Conservation (phyloP, 129 eudicot genomes). For the Saussurea involucrata region DNA sequence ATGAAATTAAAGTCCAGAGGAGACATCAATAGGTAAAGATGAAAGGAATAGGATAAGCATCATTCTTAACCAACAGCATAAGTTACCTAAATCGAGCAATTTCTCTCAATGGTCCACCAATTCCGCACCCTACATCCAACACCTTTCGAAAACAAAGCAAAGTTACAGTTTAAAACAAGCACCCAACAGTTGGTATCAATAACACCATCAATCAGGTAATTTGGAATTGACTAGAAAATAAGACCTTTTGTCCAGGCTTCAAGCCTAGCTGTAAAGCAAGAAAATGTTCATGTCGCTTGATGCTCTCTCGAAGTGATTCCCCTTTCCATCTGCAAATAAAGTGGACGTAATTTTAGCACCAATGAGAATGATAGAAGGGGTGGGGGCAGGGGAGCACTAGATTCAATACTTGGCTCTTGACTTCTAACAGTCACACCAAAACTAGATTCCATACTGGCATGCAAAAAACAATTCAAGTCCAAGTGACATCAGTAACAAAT, state of each 20-base stretch:
- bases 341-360: not conserved
- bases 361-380: not conserved
- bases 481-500: not conserved
- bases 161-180: not conserved
- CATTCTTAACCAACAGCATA: not conserved
- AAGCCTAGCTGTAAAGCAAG: conserved; percentile 88
- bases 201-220: conserved; percentile 6
- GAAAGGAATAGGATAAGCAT: not conserved
- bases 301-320: conserved; percentile 91
- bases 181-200: not conserved
- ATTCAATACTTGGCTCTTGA: not conserved
- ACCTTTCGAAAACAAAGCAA: conserved; percentile 40
- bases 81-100: conserved; percentile 84
- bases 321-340: conserved; percentile 73
- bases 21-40: not conserved
- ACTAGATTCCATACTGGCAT: not conserved
- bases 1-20: not conserved
- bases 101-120: conserved; percentile 97
- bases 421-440: not conserved
- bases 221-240: not conserved
- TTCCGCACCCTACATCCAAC: conserved; percentile 97
- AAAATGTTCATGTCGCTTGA: conserved; percentile 95
- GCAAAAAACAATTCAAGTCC: not conserved
- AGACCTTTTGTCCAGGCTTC: conserved; percentile 87
- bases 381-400: too few species aligned